phyloP scores from a whole-genome alignment of 75 land plant genomes.

The Cunninghamia lanceolata region DNA sequence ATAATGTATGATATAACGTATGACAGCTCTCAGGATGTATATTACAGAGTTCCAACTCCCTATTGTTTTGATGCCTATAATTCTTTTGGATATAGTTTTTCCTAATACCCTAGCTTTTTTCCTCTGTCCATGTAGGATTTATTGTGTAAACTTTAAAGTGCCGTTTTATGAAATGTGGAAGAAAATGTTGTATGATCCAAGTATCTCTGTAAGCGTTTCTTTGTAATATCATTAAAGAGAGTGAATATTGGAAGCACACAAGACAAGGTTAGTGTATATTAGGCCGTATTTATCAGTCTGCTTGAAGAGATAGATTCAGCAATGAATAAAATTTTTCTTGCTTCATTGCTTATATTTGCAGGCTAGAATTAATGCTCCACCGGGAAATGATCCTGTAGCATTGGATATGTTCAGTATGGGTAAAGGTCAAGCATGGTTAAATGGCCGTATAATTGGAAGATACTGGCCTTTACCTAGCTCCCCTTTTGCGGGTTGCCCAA shows the following conservation, averaged over 20 bases:
- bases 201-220: neutral
- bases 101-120: neutral
- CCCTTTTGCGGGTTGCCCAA: conserved; percentile 33
- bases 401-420: conserved; percentile 90
- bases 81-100: neutral
- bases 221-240: neutral
- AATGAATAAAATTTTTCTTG: neutral
- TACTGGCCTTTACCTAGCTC: conserved; percentile 73
- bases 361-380: conserved; percentile 68
- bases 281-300: neutral
- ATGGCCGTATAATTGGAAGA: conserved; percentile 85
- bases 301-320: neutral
- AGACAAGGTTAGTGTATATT: neutral
- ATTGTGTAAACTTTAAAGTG: neutral
- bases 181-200: neutral
- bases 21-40: neutral
- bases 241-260: neutral
- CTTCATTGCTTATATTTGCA: conserved; percentile 22
- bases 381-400: conserved; percentile 70
- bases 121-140: neutral
- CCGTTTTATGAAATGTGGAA: neutral
- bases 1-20: neutral
- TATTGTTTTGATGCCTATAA: neutral
- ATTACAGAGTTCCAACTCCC: neutral
- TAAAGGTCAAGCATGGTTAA: conserved; percentile 92